Percentiles rank a stretch among this genome's conserved stretches.
Conservation (phyloP, 495 filamentous ascomycete genomes). For the Clavariopsis aquatica region DNA sequence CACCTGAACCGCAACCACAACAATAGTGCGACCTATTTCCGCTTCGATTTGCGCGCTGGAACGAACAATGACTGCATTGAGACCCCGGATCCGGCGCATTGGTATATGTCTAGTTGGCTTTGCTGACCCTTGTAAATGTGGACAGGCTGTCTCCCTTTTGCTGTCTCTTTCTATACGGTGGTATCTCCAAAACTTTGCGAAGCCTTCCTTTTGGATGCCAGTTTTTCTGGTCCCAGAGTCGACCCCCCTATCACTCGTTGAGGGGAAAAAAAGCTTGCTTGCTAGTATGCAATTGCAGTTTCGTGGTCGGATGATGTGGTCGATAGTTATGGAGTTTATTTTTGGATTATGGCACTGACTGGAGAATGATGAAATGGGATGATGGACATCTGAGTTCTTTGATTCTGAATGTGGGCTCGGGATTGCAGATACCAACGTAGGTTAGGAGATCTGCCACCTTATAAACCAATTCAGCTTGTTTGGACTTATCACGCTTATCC, state of each 20-base stretch:
- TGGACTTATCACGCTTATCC: not conserved
- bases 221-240: too few relatives aligned
- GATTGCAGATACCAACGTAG: not conserved
- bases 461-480: not conserved
- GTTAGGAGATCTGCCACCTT: not conserved
- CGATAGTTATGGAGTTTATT: not conserved
- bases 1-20: constrained; percentile 1
- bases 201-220: not conserved
- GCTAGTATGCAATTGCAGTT: too few relatives aligned
- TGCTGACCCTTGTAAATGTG: constrained; percentile 10
- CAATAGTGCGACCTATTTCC: not conserved
- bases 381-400: not conserved
- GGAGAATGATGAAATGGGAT: not conserved
- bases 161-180: not conserved
- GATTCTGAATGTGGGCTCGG: not conserved
- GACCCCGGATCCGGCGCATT: constrained; percentile 17
- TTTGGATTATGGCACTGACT: not conserved
- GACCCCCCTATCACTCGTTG: not conserved
- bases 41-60: not conserved
- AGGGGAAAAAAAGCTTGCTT: too few relatives aligned
- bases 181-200: not conserved
- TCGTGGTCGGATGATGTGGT: not conserved
- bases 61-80: constrained; percentile 16
- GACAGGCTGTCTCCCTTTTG: not conserved
- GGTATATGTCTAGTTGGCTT: constrained; percentile 15